Percentiles rank a stretch among this genome's conserved stretches.
Evolutionary conservation across 1,284 basidiomycete genomes (phyloP).

Genomic region (Sutorius eximius): DNA sequence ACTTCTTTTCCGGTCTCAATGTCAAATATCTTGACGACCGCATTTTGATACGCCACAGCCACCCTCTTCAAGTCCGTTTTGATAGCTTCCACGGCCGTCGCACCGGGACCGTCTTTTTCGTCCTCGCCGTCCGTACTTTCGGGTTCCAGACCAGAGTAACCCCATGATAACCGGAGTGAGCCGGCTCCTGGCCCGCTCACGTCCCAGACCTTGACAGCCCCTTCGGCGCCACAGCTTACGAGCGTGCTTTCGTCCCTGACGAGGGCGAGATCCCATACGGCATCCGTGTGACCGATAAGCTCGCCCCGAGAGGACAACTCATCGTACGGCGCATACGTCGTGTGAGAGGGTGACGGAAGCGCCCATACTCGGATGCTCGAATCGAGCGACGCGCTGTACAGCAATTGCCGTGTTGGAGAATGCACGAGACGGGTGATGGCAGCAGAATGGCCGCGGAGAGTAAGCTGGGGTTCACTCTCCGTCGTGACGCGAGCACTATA

Average conservation of each 20-base stretch:
- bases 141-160: constrained; percentile 68
- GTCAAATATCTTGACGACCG: constrained; percentile 88
- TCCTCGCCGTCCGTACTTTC: constrained; percentile 48
- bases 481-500: constrained; percentile 61
- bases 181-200: constrained; percentile 60
- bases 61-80: constrained; percentile 78
- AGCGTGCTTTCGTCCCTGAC: constrained; percentile 76
- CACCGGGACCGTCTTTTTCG: constrained; percentile 58
- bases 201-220: constrained; percentile 92
- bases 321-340: constrained; percentile 88
- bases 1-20: constrained; percentile 84
- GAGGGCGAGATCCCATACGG: constrained; percentile 91
- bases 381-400: constrained; percentile 93
- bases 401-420: constrained; percentile 68
- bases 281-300: constrained; percentile 90
- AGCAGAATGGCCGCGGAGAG: constrained; percentile 90
- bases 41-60: constrained; percentile 90
- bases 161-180: constrained; percentile 74
- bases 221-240: constrained; percentile 89
- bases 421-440: constrained; percentile 91
- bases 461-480: constrained; percentile 88
- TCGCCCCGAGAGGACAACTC: constrained; percentile 73
- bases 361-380: constrained; percentile 92
- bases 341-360: constrained; percentile 69
- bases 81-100: constrained; percentile 79